Evolutionary conservation across 441 rosid genomes (phyloP), one percentile per base, ranked within the genome.

Genomic region (Hura crepitans): DNA sequence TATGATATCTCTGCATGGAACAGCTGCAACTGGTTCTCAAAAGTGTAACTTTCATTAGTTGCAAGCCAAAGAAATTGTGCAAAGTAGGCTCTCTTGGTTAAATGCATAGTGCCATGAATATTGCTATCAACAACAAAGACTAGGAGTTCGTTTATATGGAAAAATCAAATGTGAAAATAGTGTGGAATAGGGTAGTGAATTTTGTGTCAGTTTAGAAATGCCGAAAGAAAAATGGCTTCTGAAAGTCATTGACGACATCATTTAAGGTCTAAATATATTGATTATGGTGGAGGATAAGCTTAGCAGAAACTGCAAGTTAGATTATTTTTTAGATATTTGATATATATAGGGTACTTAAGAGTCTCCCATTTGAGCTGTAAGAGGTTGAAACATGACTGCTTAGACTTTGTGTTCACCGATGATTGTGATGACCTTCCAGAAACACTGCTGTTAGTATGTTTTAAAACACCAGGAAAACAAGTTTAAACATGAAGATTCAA

Each of bases 331-430:
- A 65, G 28, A 70, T 59, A 15, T 70, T 50, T 62, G 58, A 57
- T 25, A 31, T 47, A 20, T 12, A 61, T 10, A 42, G 70, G 57
- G 56, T 68, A 57, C 65, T 33, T 66, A 9, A n/a, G 66, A 63
- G 61, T 9, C 31, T 10, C 72, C 22, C n/a, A 54, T 68, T 47
- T 59, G 68, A 65, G 66, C 31, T 45, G 27, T 50, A 31, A 46
- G 35, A 70, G 49, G 70, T 64, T 60, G 74, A 51, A 28, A 72
- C 45, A 77, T 56, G 46, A 69, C 77, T 72, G 71, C 73, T 28
- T 72, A n/a, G 51, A 35, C 61, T 43, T 66, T 61, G 47, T 17
- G 35, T 57, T 70, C 66, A 65, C 27, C 47, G 54, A 65, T 45
- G 33, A 65, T 37, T 25, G 35, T 30, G 5, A 57, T 33, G 65